phyloP scores from a whole-genome alignment of 192 early-diverging fungal genomes.

The Lunasporangiospora selenospora region DNA sequence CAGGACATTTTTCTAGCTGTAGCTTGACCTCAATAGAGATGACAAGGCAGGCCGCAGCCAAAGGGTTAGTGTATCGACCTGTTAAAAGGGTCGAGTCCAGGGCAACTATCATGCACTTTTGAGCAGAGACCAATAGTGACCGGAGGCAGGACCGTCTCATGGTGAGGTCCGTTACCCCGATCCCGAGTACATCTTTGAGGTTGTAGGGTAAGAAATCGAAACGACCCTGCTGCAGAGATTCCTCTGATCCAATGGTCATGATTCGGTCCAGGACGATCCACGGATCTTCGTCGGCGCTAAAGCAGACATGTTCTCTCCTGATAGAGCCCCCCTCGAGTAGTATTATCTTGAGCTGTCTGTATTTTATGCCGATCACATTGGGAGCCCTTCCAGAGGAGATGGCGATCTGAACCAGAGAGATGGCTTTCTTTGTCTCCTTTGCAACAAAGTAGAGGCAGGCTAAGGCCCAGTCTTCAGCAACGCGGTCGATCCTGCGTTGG shows the following conservation, averaged over 20 bases:
- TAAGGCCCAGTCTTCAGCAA: conserved; percentile 1
- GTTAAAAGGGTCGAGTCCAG: conserved; percentile 15
- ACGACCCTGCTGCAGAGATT: conserved; percentile 7
- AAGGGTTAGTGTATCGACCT: not conserved
- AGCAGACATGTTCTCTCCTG: not conserved
- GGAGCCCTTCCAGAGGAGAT: not conserved
- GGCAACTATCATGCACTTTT: conserved; percentile 27
- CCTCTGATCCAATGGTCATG: conserved; percentile 2
- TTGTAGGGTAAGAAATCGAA: conserved; percentile 3
- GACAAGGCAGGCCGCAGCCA: conserved; percentile 23
- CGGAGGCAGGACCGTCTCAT: conserved; percentile 13
- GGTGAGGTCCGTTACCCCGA: not conserved
- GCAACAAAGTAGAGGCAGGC: conserved; percentile 29
- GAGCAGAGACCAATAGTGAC: conserved; percentile 8
- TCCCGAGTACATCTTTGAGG: conserved; percentile 6
- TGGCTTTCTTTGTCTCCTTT: conserved; percentile 15
- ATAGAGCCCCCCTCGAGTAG: not conserved
- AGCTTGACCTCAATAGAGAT: conserved; percentile 14
- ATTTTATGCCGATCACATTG: conserved; percentile 10
- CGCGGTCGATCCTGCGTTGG: not conserved
- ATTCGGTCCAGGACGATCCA: conserved; percentile 22
- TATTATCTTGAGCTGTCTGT: conserved; percentile 1
- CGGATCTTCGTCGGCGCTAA: conserved; percentile 10
- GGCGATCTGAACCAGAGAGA: conserved; percentile 15
- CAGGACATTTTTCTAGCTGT: not conserved